phyloP scores from a whole-genome alignment of 2,329 filamentous ascomycete genomes.

The Cladosporium sp. region DNA sequence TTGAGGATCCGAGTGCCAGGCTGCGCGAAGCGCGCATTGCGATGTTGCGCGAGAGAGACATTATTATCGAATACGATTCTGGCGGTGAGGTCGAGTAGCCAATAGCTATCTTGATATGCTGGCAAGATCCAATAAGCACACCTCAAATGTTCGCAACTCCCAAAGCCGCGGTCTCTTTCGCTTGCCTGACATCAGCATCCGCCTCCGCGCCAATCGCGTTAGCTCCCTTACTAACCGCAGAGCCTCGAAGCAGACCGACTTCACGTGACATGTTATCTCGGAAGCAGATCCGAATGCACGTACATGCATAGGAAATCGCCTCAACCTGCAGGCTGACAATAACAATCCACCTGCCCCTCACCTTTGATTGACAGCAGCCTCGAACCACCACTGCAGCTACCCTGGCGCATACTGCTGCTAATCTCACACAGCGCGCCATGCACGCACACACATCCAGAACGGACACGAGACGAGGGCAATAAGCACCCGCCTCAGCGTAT shows the following conservation, averaged over 20 bases:
- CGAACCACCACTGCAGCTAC: slow-evolving; percentile 3
- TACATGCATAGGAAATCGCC: not conserved
- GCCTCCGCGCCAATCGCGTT: slow-evolving; percentile 9
- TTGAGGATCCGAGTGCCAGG: not conserved
- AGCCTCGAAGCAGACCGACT: not conserved
- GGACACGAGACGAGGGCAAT: not conserved
- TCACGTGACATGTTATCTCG: not conserved
- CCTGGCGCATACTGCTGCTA: not conserved
- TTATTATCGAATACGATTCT: not conserved
- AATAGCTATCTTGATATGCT: not conserved
- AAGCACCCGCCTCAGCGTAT: not conserved
- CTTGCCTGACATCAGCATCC: slow-evolving; percentile 2
- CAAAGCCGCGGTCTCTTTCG: slow-evolving; percentile 3
- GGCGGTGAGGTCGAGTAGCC: not conserved
- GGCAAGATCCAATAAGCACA: not conserved
- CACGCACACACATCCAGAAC: not conserved
- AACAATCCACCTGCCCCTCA: not conserved
- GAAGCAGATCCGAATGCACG: not conserved
- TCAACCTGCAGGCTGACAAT: slow-evolving; percentile 5
- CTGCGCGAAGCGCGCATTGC: slow-evolving; percentile 4
- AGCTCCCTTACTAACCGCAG: slow-evolving; percentile 11
- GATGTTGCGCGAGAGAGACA: slow-evolving; percentile 4
- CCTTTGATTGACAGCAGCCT: not conserved
- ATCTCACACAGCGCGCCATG: not conserved
- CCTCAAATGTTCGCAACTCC: not conserved